Evolutionary conservation across 2,329 filamentous ascomycete species (phyloP), one percentile per base, ranked within the genome.

Genomic region (Allantophomopsis lycopodina): DNA sequence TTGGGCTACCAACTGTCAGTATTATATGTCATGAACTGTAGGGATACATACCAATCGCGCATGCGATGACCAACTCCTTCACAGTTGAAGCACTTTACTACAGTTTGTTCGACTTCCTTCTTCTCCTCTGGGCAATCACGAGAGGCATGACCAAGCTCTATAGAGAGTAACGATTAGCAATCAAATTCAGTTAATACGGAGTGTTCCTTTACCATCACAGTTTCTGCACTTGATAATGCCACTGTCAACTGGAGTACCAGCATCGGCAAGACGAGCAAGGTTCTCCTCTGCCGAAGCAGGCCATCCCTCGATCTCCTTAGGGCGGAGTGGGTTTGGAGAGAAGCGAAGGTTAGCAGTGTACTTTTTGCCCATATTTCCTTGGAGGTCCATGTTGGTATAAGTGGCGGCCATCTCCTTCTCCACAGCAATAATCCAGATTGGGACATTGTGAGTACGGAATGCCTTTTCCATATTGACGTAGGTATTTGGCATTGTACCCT

Each of bases 381-480:
- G 78, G 2, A 83, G 61, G 46, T 84, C 78, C 73, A 84, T 80
- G 57, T 81, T 79, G 44, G 76, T 82, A 47, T 77, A 69, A 5
- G 75, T 73, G 1, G 60, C 52, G 1, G 65, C 53, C 21, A 81
- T 56, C 28, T 69, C 59, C 46, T 72, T 69, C 61, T 82, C 71
- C 5, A 72, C 56, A 5, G 73, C 74, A 46, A 84, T 79, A 39
- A 85, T 59, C 58, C 68, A 79, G 12, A 81, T 58, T 3, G 58
- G 58, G 42, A 81, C 64, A 0, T 61, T 53, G 33, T 72, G 61
- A 2, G 57, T 48, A 6, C 79, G 73, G 53, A 85, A 69, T 1
- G 65, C 64, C 23, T 63, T 50, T 61, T 86, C 79, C 5, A 86
- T 63, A 14, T 78, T 63, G 7, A 60, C 48, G 47, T 80, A 79